Percentiles rank a stretch among this genome's conserved stretches.
Evolutionary conservation across 2,329 filamentous ascomycete genomes (phyloP).

Genomic region (Stenocarpella maydis): DNA sequence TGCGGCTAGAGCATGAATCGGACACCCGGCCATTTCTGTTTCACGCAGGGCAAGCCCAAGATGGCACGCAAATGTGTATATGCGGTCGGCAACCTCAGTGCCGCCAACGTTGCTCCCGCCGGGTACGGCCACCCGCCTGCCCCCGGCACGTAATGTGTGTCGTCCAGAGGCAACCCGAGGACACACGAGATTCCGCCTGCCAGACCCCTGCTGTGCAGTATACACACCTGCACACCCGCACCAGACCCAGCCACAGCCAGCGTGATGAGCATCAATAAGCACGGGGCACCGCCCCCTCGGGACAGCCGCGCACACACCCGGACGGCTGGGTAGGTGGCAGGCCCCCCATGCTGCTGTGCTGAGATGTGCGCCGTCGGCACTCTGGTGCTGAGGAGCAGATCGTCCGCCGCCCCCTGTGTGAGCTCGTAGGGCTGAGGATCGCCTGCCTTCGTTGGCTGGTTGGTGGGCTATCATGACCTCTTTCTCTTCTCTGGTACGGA

Average conservation of each 20-base stretch:
- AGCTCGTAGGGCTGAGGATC: slow-evolving; percentile 30
- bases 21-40: no score
- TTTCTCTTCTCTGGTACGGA: background rate
- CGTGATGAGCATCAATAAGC: background rate
- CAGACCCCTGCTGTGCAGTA: background rate
- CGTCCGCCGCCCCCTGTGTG: slow-evolving; percentile 25
- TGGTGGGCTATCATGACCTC: no score
- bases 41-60: background rate
- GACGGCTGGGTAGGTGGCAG: background rate
- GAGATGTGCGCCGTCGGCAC: slow-evolving; percentile 27
- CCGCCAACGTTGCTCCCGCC: background rate
- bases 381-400: slow-evolving; percentile 18
- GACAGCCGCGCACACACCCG: slow-evolving; percentile 8
- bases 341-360: background rate
- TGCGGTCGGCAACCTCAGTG: background rate
- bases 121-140: background rate
- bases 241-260: background rate
- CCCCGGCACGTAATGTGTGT: background rate
- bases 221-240: no score
- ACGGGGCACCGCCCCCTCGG: slow-evolving; percentile 1
- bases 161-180: background rate
- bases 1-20: background rate
- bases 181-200: background rate
- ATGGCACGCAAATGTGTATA: background rate
- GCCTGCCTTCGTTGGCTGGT: no score